phyloP scores from a whole-genome alignment of 371 early-diverging fungal species.

The Lichtheimia ramosa region DNA sequence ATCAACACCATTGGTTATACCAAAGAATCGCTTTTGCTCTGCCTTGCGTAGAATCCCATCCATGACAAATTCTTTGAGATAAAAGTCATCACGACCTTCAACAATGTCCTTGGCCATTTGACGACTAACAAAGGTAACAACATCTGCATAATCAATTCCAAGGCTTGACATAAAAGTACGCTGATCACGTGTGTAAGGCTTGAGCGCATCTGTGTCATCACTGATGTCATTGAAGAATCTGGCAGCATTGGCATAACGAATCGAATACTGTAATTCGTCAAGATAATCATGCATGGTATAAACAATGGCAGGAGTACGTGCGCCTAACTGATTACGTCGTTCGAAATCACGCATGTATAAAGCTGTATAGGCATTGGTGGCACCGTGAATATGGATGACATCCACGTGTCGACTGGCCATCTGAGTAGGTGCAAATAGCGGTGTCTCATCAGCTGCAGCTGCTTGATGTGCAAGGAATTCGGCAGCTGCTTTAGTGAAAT shows the following conservation, averaged over 20 bases:
- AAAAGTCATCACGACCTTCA: constrained; percentile 59
- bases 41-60: constrained; percentile 54
- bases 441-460: constrained; percentile 51
- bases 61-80: constrained; percentile 64
- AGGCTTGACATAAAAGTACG: constrained; percentile 62
- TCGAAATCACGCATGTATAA: constrained; percentile 49
- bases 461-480: constrained; percentile 56
- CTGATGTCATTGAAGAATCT: constrained; percentile 54
- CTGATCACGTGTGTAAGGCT: constrained; percentile 48
- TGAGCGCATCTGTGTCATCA: constrained; percentile 2
- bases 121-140: constrained; percentile 56
- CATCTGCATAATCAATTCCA: constrained; percentile 59
- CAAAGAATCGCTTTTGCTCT: constrained; percentile 51
- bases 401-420: constrained; percentile 39
- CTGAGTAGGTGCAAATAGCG: constrained; percentile 50
- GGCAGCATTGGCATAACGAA: constrained; percentile 48
- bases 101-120: constrained; percentile 61
- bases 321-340: constrained; percentile 36
- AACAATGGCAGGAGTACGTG: constrained; percentile 55
- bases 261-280: constrained; percentile 62
- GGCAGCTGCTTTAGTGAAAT: constrained; percentile 64
- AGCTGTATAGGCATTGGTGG: constrained; percentile 60
- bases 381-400: constrained; percentile 64
- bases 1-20: constrained; percentile 65
- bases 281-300: constrained; percentile 66